phyloP scores from a whole-genome alignment of 2,329 filamentous ascomycete genomes.

The Dactylonectria macrodidyma region DNA sequence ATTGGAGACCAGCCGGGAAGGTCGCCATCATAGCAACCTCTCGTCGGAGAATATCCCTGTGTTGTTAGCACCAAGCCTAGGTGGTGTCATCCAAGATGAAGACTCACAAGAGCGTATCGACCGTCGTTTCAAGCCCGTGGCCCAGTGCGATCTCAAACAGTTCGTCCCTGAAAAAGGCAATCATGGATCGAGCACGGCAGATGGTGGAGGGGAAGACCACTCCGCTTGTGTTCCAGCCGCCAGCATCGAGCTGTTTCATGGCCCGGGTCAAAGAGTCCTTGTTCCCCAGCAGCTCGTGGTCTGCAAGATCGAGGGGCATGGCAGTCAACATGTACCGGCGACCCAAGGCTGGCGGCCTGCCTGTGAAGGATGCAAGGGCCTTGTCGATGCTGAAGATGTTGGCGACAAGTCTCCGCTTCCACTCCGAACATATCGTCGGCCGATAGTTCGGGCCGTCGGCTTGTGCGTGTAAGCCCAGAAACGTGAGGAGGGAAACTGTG shows the following conservation, averaged over 20 bases:
- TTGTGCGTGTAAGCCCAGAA: conserved; percentile 13
- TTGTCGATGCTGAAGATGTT: conserved; percentile 18
- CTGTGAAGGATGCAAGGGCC: conserved; percentile 11
- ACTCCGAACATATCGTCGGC: conserved; percentile 19
- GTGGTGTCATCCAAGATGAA: too few relatives aligned
- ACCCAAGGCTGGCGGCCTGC: conserved; percentile 42
- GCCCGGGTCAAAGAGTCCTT: conserved; percentile 6
- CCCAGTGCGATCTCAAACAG: conserved; percentile 49
- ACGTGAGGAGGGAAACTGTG: conserved; percentile 13
- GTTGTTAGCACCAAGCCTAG: too few relatives aligned
- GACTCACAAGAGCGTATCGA: conserved; percentile 20
- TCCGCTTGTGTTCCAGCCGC: conserved; percentile 56
- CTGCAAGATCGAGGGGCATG: conserved; percentile 56
- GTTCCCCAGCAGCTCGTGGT: conserved; percentile 51
- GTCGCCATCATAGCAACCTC: too few relatives aligned
- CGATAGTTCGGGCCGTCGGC: neutral
- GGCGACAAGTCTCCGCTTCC: conserved; percentile 12
- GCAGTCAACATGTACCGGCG: conserved; percentile 56
- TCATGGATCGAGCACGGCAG: conserved; percentile 42
- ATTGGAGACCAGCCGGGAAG: too few relatives aligned
- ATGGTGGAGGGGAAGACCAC: conserved; percentile 51
- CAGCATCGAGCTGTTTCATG: conserved; percentile 47
- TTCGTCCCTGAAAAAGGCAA: conserved; percentile 46
- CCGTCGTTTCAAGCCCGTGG: neutral
- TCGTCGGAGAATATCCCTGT: too few relatives aligned